Conservation (phyloP, 192 early-diverging fungal species). For the Diversispora eburnea region DNA sequence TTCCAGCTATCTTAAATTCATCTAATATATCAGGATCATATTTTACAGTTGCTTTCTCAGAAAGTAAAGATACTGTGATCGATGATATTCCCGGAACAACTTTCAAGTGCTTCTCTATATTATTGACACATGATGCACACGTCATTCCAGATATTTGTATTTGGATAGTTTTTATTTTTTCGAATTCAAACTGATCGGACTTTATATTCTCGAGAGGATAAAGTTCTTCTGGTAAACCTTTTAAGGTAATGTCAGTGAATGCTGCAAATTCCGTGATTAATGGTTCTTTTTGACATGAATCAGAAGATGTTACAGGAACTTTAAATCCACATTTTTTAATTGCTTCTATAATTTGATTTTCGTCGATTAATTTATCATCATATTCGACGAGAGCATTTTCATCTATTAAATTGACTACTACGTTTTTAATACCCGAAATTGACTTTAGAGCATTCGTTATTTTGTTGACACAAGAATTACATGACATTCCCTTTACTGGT, state of each 20-base stretch:
- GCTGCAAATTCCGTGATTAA: neutral
- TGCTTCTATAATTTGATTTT: constrained; percentile 35
- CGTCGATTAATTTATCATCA: constrained; percentile 9
- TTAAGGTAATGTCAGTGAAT: neutral
- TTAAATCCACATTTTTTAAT: constrained; percentile 75
- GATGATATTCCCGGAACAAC: constrained; percentile 58
- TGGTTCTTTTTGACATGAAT: constrained; percentile 3
- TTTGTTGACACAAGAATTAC: constrained; percentile 25
- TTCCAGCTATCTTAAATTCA: constrained; percentile 51
- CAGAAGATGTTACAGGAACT: constrained; percentile 28
- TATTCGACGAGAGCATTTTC: constrained; percentile 35
- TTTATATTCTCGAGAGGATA: constrained; percentile 16
- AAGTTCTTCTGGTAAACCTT: neutral
- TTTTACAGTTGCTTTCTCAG: constrained; percentile 73
- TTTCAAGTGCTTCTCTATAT: constrained; percentile 71
- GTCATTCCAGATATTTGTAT: constrained; percentile 92
- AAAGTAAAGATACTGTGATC: constrained; percentile 80
- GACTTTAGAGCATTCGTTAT: constrained; percentile 12
- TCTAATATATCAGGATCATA: constrained; percentile 52
- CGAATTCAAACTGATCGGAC: neutral
- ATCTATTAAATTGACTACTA: constrained; percentile 32
- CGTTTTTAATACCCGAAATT: constrained; percentile 2
- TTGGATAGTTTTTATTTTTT: constrained; percentile 34
- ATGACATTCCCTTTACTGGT: constrained; percentile 10
- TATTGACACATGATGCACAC: constrained; percentile 87